Conservation (phyloP, 2,329 filamentous ascomycete species). For the Penicillium expansum region DNA sequence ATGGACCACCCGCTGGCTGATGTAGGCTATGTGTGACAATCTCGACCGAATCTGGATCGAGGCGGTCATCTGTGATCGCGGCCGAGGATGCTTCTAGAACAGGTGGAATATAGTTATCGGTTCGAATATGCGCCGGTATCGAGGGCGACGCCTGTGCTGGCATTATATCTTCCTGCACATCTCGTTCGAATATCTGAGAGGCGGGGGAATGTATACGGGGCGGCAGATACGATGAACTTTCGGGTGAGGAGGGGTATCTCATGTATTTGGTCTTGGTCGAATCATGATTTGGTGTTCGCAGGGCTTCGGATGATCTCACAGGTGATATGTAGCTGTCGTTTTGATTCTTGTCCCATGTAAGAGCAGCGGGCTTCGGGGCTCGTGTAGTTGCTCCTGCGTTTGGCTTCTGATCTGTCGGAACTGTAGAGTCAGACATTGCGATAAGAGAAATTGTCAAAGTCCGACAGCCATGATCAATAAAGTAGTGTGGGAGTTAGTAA, state of each 20-base stretch:
- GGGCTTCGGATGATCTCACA: conserved; percentile 24
- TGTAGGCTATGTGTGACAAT: conserved; percentile 86
- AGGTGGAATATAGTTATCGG: conserved; percentile 88
- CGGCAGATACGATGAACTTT: conserved; percentile 62
- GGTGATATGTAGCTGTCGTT: conserved; percentile 13
- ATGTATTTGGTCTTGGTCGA: conserved; percentile 23
- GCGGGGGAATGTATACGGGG: conserved; percentile 76
- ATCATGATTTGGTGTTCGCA: conserved; percentile 20
- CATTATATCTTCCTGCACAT: conserved; percentile 76
- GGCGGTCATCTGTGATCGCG: conserved; percentile 80
- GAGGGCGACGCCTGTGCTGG: conserved; percentile 72
- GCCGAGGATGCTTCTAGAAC: conserved; percentile 88
- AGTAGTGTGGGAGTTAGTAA: not conserved
- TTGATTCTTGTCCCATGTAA: conserved; percentile 12
- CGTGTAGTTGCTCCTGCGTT: conserved; percentile 8
- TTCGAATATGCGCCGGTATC: conserved; percentile 91
- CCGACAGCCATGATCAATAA: conserved; percentile 17
- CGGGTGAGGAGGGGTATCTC: conserved; percentile 61
- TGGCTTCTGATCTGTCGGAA: conserved; percentile 12
- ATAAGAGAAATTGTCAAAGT: conserved; percentile 5
- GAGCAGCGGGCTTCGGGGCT: conserved; percentile 18
- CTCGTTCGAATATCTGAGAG: conserved; percentile 84
- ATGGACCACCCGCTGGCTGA: conserved; percentile 62
- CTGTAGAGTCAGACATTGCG: conserved; percentile 8
- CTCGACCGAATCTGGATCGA: conserved; percentile 86